Conservation (phyloP, 2,329 filamentous ascomycete genomes). For the Calycina herbarum region DNA sequence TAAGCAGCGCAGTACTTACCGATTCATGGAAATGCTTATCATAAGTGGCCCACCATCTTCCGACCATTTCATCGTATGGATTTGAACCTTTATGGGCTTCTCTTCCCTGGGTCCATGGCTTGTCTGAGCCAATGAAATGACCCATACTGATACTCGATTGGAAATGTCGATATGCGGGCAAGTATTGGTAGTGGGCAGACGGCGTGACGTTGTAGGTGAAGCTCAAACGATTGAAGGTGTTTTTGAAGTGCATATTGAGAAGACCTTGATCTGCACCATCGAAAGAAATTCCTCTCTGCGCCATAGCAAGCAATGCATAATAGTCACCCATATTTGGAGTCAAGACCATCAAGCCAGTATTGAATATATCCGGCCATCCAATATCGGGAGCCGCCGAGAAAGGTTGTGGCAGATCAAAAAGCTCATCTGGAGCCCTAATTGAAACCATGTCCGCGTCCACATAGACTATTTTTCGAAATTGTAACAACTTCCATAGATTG, state of each 20-base stretch:
- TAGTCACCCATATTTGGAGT: constrained; percentile 85
- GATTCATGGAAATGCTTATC: constrained; percentile 74
- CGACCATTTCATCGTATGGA: constrained; percentile 80
- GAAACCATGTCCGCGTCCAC: constrained; percentile 94
- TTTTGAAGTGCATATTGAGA: constrained; percentile 89
- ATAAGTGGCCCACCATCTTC: constrained; percentile 92
- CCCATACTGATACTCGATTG: constrained; percentile 86
- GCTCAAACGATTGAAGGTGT: constrained; percentile 80
- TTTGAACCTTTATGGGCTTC: constrained; percentile 53
- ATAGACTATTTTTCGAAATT: constrained; percentile 92
- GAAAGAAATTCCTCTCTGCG: constrained; percentile 85
- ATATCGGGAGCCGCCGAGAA: constrained; percentile 85
- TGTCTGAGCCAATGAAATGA: constrained; percentile 90
- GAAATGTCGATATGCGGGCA: constrained; percentile 92
- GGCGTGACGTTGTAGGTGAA: constrained; percentile 98
- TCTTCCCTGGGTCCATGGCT: constrained; percentile 79
- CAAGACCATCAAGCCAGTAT: constrained; percentile 94
- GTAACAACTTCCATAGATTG: constrained; percentile 84
- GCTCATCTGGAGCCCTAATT: constrained; percentile 85
- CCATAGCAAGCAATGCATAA: constrained; percentile 79
- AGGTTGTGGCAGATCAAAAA: constrained; percentile 65
- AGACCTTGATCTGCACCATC: constrained; percentile 96
- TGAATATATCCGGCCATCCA: constrained; percentile 98
- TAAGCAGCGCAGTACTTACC: constrained; percentile 41
- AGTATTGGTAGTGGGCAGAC: constrained; percentile 94